phyloP scores from a whole-genome alignment of 2,329 filamentous ascomycete species.

The Aureobasidium sp. region DNA sequence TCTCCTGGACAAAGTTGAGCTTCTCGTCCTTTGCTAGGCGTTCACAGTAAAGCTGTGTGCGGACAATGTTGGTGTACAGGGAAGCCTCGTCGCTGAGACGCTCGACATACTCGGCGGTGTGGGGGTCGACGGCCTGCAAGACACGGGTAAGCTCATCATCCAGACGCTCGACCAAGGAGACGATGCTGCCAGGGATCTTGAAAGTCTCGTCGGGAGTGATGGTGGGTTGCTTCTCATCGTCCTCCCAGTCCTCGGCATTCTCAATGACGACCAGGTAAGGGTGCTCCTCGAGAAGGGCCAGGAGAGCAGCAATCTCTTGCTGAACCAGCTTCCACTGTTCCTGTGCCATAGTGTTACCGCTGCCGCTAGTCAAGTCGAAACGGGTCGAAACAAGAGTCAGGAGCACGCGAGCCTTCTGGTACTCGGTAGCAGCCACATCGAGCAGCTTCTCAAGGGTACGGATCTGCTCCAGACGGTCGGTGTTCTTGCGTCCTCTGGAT shows the following conservation, averaged over 20 bases:
- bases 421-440: constrained; percentile 82
- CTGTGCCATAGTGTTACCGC: constrained; percentile 75
- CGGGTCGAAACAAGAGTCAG: constrained; percentile 86
- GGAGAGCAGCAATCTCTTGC: constrained; percentile 71
- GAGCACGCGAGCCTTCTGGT: constrained; percentile 89
- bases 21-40: constrained; percentile 62
- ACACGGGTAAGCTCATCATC: constrained; percentile 96
- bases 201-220: constrained; percentile 70
- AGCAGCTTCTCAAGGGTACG: constrained; percentile 92
- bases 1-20: constrained; percentile 73
- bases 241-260: constrained; percentile 95
- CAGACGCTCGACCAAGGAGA: constrained; percentile 88
- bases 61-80: constrained; percentile 88
- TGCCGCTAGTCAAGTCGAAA: constrained; percentile 83
- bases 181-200: constrained; percentile 86
- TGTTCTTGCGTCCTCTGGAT: constrained; percentile 98
- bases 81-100: constrained; percentile 82
- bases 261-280: constrained; percentile 80
- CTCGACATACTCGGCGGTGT: constrained; percentile 98
- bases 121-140: constrained; percentile 94
- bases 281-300: constrained; percentile 72
- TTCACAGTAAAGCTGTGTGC: constrained; percentile 83
- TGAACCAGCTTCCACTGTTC: constrained; percentile 97
- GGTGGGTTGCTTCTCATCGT: constrained; percentile 86
- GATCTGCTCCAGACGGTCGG: constrained; percentile 90